Evolutionary conservation across 805 yeast genomes (phyloP).

Genomic region (Candida yuanshanica): DNA sequence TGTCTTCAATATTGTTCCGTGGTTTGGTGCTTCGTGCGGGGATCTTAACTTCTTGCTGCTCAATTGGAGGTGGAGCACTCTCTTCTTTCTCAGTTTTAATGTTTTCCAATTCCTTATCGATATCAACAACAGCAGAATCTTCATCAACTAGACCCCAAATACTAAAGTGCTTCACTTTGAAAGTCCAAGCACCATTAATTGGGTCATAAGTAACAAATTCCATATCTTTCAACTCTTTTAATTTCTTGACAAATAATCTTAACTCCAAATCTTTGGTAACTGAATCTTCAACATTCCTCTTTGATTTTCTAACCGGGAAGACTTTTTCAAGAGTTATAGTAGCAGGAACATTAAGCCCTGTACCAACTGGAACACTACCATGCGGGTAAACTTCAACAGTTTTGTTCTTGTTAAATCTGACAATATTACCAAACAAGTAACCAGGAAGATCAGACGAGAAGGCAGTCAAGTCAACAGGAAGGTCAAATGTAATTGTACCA

Average conservation of each 20-base stretch:
- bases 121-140: slow-evolving; percentile 51
- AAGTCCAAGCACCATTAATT: slow-evolving; percentile 67
- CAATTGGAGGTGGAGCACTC: slow-evolving; percentile 1
- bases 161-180: slow-evolving; percentile 86
- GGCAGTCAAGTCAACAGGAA: slow-evolving; percentile 62
- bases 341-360: slow-evolving; percentile 74
- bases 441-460: slow-evolving; percentile 35
- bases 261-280: slow-evolving; percentile 34
- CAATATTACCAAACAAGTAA: slow-evolving; percentile 34
- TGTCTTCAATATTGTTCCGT: slow-evolving; percentile 21
- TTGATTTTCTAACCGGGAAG: slow-evolving; percentile 37
- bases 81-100: slow-evolving; percentile 2
- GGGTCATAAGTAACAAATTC: slow-evolving; percentile 78
- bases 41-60: background rate
- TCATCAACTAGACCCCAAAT: slow-evolving; percentile 86
- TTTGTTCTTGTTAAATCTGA: slow-evolving; percentile 40
- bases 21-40: slow-evolving; percentile 7
- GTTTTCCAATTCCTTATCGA: slow-evolving; percentile 28
- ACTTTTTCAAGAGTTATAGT: slow-evolving; percentile 60
- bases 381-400: slow-evolving; percentile 62
- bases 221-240: slow-evolving; percentile 60
- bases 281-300: slow-evolving; percentile 14
- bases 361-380: slow-evolving; percentile 58
- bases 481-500: slow-evolving; percentile 62
- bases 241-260: slow-evolving; percentile 41